Base-by-base conservation (phyloP, 352 stramenopile genomes). In the Globisporangium paddicum region DNA sequence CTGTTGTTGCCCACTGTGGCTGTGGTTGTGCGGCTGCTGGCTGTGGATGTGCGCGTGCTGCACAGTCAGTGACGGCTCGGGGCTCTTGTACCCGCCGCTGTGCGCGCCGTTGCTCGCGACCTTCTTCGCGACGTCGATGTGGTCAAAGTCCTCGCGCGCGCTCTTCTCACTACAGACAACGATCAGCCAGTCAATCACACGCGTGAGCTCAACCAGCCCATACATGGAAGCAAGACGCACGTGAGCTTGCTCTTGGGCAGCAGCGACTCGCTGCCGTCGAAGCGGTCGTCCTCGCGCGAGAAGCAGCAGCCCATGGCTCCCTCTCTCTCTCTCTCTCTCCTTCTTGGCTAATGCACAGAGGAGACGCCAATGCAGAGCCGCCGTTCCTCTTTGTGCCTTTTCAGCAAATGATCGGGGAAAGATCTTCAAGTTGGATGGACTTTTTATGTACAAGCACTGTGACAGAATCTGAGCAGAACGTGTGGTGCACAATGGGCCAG, bases 251-350 rank as follows among this genome's bases (percentile, higher is more conserved):
- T 56, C 64, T 82, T 89, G 58, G 73, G 66, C 56, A 90, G 67
- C 51, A 90, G 70, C 54, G 72, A 66, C 41, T 80, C 71, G 32
- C 50, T 75, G 48, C 69, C 71, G 38, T 86, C 76, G 55, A 87
- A 86, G 53, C 62, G 73, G 45, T 90, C 80, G 42, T 90, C 80
- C 47, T 90, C 80, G 60, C 65, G 69, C 44, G 80, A 90, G 58
- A 71, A 72, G 48, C 80, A 90, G 64, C 80, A 90, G 60, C 80
- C 80, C 80, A 90, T 90, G 32, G 58, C 49, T 40, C 37, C 9
- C 10, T 26, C 11, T 59, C 18, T 7, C 38, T 30, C 3, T 47
- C 8, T 49, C 34, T 50, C 13, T 40, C 23, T 37, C 18, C 25
- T n/a, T n/a, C n/a, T n/a, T n/a, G n/a, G n/a, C n/a, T n/a, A n/a